phyloP scores from a whole-genome alignment of 2,329 filamentous ascomycete species.

The Bipolaris bicolor region DNA sequence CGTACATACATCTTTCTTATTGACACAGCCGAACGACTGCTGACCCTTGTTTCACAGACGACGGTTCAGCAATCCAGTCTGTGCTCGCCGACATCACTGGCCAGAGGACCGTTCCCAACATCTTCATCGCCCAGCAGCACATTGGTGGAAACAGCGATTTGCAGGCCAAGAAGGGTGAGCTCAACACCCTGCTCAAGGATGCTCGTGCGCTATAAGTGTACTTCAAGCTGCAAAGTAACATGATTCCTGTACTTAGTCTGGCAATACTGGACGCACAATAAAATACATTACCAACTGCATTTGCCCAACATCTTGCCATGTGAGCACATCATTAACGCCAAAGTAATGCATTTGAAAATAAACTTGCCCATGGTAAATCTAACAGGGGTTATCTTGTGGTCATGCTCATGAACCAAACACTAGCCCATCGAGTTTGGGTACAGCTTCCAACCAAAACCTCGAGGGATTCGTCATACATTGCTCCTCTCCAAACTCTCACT shows the following conservation, averaged over 20 bases:
- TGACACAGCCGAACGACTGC: not conserved
- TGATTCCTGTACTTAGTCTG: not conserved
- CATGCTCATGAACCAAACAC: slow-evolving; percentile 35
- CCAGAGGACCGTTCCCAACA: slow-evolving; percentile 93
- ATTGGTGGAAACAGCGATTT: slow-evolving; percentile 96
- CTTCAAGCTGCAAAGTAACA: not conserved
- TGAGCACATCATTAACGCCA: slow-evolving; percentile 9
- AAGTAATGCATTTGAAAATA: slow-evolving; percentile 14
- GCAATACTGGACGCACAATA: not conserved
- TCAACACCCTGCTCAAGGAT: slow-evolving; percentile 68
- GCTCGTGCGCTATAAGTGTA: slow-evolving; percentile 65
- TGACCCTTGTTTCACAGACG: slow-evolving; percentile 60
- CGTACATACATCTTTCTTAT: slow-evolving; percentile 47
- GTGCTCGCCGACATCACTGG: slow-evolving; percentile 79
- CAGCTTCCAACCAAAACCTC: slow-evolving; percentile 11
- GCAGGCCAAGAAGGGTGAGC: slow-evolving; percentile 67
- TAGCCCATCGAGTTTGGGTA: slow-evolving; percentile 16
- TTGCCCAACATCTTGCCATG: not conserved
- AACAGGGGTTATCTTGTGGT: slow-evolving; percentile 39
- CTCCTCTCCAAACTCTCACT: slow-evolving; percentile 22
- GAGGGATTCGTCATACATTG: slow-evolving; percentile 23
- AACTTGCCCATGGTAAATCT: slow-evolving; percentile 26
- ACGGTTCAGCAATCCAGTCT: slow-evolving; percentile 81
- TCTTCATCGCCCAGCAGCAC: slow-evolving; percentile 89
- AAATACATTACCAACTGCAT: not conserved